Percentiles rank a stretch among this genome's conserved stretches.
Conservation (phyloP, 2,329 filamentous ascomycete species). For the Beauveria sp. region DNA sequence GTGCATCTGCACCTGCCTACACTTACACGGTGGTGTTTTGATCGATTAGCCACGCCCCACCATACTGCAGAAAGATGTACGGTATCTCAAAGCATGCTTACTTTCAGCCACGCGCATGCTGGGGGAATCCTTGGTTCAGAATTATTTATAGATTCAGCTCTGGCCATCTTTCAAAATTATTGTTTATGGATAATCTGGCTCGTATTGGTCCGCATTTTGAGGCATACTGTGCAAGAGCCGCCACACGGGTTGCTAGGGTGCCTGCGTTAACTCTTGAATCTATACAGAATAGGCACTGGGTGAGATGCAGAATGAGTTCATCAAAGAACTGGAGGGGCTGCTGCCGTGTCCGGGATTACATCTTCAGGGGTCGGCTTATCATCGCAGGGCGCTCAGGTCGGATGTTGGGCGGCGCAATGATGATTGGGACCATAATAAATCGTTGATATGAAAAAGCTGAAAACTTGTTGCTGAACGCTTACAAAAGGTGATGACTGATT, state of each 20-base stretch:
- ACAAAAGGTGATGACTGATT: not conserved
- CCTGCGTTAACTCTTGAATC: not conserved
- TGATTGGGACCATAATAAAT: not conserved
- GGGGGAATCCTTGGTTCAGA: too few relatives aligned
- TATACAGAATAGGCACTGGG: not conserved
- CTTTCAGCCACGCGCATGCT: not conserved
- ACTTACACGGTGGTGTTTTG: not conserved
- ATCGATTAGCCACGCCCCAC: not conserved
- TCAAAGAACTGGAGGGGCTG: not conserved
- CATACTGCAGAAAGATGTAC: not conserved
- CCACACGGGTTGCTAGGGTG: too few relatives aligned
- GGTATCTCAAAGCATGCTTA: not conserved
- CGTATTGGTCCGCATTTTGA: not conserved
- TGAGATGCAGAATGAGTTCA: not conserved
- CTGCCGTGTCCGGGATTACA: not conserved
- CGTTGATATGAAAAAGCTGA: too few relatives aligned
- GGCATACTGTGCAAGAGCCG: not conserved
- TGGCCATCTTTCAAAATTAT: too few relatives aligned
- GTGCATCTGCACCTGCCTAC: not conserved
- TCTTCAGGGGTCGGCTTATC: not conserved
- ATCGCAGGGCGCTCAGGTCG: not conserved
- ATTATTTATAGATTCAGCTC: too few relatives aligned
- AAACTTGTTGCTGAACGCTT: not conserved
- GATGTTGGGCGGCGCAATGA: not conserved
- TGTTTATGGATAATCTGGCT: too few relatives aligned